phyloP scores from a whole-genome alignment of 352 stramenopile genomes.

The Pythium apleroticum region DNA sequence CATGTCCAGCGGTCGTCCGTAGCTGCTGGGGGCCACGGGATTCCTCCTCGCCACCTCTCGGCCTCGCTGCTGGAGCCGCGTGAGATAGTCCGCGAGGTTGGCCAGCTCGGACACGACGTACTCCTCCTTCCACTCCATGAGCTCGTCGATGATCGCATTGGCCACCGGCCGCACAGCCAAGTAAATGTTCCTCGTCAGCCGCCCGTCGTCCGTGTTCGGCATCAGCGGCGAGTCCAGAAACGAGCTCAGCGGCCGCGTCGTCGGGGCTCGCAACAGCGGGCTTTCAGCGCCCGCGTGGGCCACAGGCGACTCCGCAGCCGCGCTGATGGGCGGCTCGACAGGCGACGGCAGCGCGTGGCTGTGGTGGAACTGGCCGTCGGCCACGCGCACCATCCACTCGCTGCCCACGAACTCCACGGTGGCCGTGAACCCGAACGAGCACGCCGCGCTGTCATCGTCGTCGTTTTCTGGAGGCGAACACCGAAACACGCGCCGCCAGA shows the following conservation, averaged over 20 bases:
- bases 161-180: background rate
- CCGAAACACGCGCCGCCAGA: slow-evolving; percentile 14
- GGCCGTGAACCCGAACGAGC: slow-evolving; percentile 17
- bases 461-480: background rate
- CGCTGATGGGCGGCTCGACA: background rate
- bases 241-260: background rate
- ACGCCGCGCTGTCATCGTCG: background rate
- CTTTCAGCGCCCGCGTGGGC: background rate
- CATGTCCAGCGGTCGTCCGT: background rate
- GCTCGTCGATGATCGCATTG: background rate
- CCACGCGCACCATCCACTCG: slow-evolving; percentile 20
- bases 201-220: background rate
- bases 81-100: background rate
- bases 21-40: background rate
- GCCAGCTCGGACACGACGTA: background rate
- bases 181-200: background rate
- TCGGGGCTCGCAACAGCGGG: background rate
- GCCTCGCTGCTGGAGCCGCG: background rate
- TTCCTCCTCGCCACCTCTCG: background rate
- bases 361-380: slow-evolving; percentile 14
- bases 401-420: slow-evolving; percentile 7
- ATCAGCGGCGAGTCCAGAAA: background rate
- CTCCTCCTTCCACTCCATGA: background rate
- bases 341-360: background rate
- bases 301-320: background rate